Conservation (phyloP, 257 asterid genomes). For the Fraxinus americana region DNA sequence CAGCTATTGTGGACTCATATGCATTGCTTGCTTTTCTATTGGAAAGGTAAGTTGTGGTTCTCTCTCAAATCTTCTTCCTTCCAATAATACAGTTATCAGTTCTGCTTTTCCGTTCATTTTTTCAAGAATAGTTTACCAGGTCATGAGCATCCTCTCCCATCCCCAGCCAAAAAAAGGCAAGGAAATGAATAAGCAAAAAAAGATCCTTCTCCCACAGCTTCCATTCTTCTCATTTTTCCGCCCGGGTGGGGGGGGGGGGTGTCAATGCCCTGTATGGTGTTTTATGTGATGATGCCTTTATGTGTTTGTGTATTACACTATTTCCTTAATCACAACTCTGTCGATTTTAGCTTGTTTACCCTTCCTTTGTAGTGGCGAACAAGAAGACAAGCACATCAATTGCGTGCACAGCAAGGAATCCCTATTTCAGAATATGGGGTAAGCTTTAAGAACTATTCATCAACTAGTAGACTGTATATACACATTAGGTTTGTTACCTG, state of each 20-base stretch:
- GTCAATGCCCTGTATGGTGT: too few species aligned
- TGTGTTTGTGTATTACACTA: background rate
- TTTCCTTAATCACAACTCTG: background rate
- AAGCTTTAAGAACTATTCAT: slow-evolving; percentile 36
- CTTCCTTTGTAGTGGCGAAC: slow-evolving; percentile 66
- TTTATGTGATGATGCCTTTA: background rate
- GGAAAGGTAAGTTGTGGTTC: slow-evolving; percentile 70
- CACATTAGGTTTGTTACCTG: background rate
- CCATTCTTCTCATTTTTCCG: background rate
- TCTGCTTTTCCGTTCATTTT: background rate
- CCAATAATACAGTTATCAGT: background rate
- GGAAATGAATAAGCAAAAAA: background rate
- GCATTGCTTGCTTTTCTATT: slow-evolving; percentile 72
- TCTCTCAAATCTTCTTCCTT: slow-evolving; percentile 10
- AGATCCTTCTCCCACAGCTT: background rate
- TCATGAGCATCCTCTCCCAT: background rate
- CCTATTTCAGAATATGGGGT: slow-evolving; percentile 96
- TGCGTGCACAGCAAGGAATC: slow-evolving; percentile 93
- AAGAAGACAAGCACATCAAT: slow-evolving; percentile 81
- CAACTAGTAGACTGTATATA: background rate
- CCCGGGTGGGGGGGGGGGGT: too few species aligned
- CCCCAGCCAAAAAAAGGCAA: background rate
- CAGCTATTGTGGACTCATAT: slow-evolving; percentile 93
- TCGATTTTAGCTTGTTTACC: background rate
- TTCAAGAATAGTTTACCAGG: background rate